These are phyloP conservation scores for Stylosanthes scabra DNA, from an alignment of 331 rosid genomes.

Conservation along the genomic window DNA sequence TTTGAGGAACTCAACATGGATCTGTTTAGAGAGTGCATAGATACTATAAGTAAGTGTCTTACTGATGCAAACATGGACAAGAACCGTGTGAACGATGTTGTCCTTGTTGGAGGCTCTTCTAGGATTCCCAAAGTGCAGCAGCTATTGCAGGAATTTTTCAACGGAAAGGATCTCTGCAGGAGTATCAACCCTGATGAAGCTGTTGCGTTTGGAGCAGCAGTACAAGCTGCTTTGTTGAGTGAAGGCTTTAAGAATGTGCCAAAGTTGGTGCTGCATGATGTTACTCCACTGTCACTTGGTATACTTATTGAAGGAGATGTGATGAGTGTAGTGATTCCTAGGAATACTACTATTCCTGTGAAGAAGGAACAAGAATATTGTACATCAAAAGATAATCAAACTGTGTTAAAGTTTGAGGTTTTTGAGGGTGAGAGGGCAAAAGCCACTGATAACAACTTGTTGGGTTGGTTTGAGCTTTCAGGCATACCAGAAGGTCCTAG, in stretches of 20 bases:
- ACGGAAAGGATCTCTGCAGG: slow-evolving; percentile 10
- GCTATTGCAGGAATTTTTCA: slow-evolving; percentile 19
- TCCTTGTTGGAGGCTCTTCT: slow-evolving; percentile 42
- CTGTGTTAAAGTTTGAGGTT: rapidly evolving
- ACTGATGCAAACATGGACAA: slow-evolving; percentile 16
- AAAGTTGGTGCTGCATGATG: not conserved
- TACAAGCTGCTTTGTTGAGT: slow-evolving; percentile 40
- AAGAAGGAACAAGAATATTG: rapidly evolving
- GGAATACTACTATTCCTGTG: slow-evolving; percentile 24
- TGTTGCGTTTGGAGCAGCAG: slow-evolving; percentile 43
- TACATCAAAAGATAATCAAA: not conserved
- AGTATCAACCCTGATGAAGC: slow-evolving; percentile 45
- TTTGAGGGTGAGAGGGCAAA: slow-evolving; percentile 34
- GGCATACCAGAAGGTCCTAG: not conserved
- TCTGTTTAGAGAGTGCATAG: slow-evolving; percentile 19
- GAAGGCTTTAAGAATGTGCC: not conserved
- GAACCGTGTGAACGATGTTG: slow-evolving; percentile 17
- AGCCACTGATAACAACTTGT: slow-evolving; percentile 33
- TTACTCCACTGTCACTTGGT: slow-evolving; percentile 24
- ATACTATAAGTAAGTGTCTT: slow-evolving; percentile 9
- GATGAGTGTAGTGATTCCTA: slow-evolving; percentile 27
- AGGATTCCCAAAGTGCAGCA: slow-evolving; percentile 40
- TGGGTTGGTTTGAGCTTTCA: not conserved
- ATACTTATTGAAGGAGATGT: rapidly evolving
- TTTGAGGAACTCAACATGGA: slow-evolving; percentile 35